Percentiles rank a stretch among this genome's conserved stretches.
These are phyloP conservation scores for Globisporangium viniferum DNA, from an alignment of 352 stramenopile species.

Conservation along the genomic window DNA sequence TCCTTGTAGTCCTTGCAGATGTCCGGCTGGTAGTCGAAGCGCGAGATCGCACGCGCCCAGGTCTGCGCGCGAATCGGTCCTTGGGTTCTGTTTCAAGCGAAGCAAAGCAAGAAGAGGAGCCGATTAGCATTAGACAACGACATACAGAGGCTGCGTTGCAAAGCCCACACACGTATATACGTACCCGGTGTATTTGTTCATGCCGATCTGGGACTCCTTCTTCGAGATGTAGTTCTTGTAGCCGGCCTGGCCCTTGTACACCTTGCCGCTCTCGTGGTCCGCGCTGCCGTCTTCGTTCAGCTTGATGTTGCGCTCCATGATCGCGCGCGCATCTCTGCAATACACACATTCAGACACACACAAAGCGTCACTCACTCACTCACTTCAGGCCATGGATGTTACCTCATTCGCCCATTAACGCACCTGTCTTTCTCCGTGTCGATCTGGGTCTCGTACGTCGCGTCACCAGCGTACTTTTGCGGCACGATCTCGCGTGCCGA, in stretches of 20 bases:
- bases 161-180: conserved; percentile 9
- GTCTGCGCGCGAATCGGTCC: conserved; percentile 94
- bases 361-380: background rate
- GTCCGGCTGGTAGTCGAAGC: conserved; percentile 97
- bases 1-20: conserved; percentile 99
- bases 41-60: conserved; percentile 92
- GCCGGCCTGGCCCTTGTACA: conserved; percentile 78
- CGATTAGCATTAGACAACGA: background rate
- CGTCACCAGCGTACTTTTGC: conserved; percentile 75
- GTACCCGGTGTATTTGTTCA: conserved; percentile 89
- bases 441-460: conserved; percentile 83
- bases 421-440: conserved; percentile 73
- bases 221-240: conserved; percentile 90
- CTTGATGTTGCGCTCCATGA: conserved; percentile 79
- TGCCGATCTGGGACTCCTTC: conserved; percentile 83
- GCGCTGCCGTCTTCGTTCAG: conserved; percentile 67
- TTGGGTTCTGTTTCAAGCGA: conserved; percentile 56
- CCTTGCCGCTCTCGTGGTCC: conserved; percentile 62
- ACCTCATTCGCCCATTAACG: background rate
- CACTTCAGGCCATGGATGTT: no score
- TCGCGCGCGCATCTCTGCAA: conserved; percentile 67
- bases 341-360: background rate
- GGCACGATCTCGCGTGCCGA: conserved; percentile 76
- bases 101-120: background rate
- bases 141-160: background rate